Evolutionary conservation across 2,329 filamentous ascomycete species (phyloP), one percentile per base, ranked within the genome.

Genomic region (Orbilia brochopaga): DNA sequence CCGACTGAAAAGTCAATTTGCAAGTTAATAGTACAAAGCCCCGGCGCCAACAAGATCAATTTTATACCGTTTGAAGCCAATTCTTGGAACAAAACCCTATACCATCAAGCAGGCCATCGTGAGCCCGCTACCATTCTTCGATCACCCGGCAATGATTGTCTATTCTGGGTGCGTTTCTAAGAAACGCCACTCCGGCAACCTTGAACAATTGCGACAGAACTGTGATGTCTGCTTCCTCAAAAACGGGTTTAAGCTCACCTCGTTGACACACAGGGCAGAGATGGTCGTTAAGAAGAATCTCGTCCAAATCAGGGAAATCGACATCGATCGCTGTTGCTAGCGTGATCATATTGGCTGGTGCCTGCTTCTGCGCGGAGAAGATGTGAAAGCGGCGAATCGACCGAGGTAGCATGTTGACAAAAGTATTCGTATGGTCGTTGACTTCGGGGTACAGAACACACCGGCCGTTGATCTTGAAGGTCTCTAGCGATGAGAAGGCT

Each of bases 391-490:
- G 17, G 7, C 63, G 63, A 35, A 67, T 67, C 27, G 63, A 60
- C 35, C 15, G 19, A 2, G 63, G 63, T 2, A 67, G 63, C 63
- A 67, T 67, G 11, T 60, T 51, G 10, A 60, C 32, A 13, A 67
- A 56, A 15, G 60, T 17, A 17, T 61, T 44, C 2, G 63, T 67
- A 24, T 61, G 51, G 21, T 51, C 54, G 5, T 50, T 30, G 3
- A 24, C 17, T 23, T 60, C 42, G 6, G 56, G 63, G 32, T 60
- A 67, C 19, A 61, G 55, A 11, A 67, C 27, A 15, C 48, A 55
- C n/a, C 48, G 21, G 11, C 56, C 63, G 10, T 60, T 51, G 6
- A 67, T 21, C 13, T 56, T 56, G 23, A 67, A 56, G 3, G 55
- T 51, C 30, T 61, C 63, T 8, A 67, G 56, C 17, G 23, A 23